Evolutionary conservation across 805 yeast species (phyloP), one percentile per base, ranked within the genome.

Genomic region (Candida boidinii): DNA sequence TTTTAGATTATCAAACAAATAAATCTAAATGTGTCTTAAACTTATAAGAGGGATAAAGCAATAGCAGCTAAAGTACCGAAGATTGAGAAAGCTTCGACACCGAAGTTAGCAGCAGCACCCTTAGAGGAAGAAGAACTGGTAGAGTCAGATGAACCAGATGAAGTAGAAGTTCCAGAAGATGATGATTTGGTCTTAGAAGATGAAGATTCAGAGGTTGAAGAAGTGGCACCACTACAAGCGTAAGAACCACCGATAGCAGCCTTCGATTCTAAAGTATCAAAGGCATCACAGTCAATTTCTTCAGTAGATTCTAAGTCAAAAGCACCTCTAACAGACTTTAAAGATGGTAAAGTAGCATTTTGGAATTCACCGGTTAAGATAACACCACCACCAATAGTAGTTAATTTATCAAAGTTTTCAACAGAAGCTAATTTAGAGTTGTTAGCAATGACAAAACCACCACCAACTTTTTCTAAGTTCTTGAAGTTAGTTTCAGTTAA

Each of bases 241-340:
- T 76, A 88, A 50, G 76, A 68, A 69, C 85, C 86, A 75, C 98
- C 98, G 62, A 92, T 78, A 58, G 72, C 83, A 64, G 94, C 94
- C 50, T 71, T 69, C 53, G 66, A 60, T 72, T 84, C 78, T 56
- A 85, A 73, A 35, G 60, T 51, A 60, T 81, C 73, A 68, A 88
- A 85, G 35, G 70, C 66, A 41, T 69, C 58, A 76, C 98, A 92
- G 64, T 86, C 76, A 64, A 85, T 77, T 52, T 81, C 79, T 56
- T 84, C 81, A 27, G 55, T 47, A 39, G 95, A 71, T 57, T 79
- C 80, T 54, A 92, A 70, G 54, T 66, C 65, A 65, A 88, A 94
- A 62, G 95, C 96, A 75, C 98, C 98, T 58, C 76, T 75, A 51
- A 92, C 95, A 53, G 80, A 73, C 49, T 62, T 67, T 59, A 92